Evolutionary conservation across 371 early-diverging fungal genomes (phyloP).

Genomic region (Mucor sp.): DNA sequence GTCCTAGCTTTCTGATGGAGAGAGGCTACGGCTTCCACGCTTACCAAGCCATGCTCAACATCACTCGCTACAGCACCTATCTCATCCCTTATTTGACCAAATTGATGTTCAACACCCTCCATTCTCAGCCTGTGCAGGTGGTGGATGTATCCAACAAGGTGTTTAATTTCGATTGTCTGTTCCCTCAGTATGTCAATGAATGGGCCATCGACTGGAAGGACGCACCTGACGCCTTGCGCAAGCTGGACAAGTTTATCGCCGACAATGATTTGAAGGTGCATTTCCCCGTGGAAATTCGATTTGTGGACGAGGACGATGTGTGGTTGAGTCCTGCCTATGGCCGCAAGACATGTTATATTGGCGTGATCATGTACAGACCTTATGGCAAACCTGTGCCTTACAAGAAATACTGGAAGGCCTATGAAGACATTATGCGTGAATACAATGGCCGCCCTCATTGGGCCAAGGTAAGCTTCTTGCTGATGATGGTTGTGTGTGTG

Average conservation of each 20-base stretch:
- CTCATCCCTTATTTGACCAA: conserved; percentile 63
- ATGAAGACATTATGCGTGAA: conserved; percentile 77
- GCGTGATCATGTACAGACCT: conserved; percentile 86
- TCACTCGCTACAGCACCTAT: conserved; percentile 60
- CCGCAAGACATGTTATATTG: conserved; percentile 78
- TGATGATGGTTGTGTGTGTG: too few species aligned
- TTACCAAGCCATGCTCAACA: conserved; percentile 70
- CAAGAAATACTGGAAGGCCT: conserved; percentile 76
- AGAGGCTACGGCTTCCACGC: conserved; percentile 58
- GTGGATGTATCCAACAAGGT: conserved; percentile 72
- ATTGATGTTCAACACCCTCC: conserved; percentile 55
- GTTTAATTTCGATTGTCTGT: conserved; percentile 85
- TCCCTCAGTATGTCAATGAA: conserved; percentile 84
- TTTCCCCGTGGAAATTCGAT: conserved; percentile 82
- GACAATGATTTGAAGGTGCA: conserved; percentile 64
- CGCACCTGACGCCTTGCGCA: conserved; percentile 64
- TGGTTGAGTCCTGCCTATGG: conserved; percentile 81
- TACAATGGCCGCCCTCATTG: conserved; percentile 83
- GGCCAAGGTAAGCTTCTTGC: conserved; percentile 64
- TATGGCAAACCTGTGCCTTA: conserved; percentile 73
- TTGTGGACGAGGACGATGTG: conserved; percentile 75
- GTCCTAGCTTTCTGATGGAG: conserved; percentile 53
- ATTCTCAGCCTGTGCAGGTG: conserved; percentile 49
- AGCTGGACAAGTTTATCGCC: conserved; percentile 62
- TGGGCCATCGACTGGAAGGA: conserved; percentile 81